Percentiles rank a stretch among this genome's conserved stretches.
These are phyloP conservation scores for Liriodendron chinense DNA, from an alignment of 164 flowering plant species.

Conservation along the genomic window DNA sequence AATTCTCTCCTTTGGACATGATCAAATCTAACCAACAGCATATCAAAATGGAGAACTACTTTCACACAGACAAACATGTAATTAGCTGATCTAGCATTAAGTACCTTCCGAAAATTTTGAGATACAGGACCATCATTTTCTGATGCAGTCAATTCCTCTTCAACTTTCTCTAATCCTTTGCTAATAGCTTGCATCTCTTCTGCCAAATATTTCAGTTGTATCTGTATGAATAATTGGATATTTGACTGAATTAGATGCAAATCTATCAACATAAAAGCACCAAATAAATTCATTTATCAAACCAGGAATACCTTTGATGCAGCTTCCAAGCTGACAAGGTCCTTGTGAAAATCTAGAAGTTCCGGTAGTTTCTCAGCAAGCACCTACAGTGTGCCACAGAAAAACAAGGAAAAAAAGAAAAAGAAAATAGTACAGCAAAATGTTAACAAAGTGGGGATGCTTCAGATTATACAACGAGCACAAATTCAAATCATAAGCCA, in stretches of 20 bases:
- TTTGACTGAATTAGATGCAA: constrained; percentile 3
- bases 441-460: neutral
- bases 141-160: constrained; percentile 75
- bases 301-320: constrained; percentile 66
- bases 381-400: constrained; percentile 46
- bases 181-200: constrained; percentile 99
- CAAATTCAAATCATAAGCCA: too few relatives aligned
- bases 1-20: neutral
- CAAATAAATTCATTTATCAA: neutral
- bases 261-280: neutral
- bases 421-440: neutral
- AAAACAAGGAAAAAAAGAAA: neutral
- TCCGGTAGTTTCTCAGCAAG: constrained; percentile 85
- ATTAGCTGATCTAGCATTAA: neutral
- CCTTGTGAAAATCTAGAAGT: constrained; percentile 80
- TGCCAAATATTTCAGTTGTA: constrained; percentile 87
- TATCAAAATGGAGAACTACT: neutral
- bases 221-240: constrained; percentile 39
- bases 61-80: neutral
- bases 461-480: too few relatives aligned
- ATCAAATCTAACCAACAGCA: neutral
- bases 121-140: constrained; percentile 93
- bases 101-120: constrained; percentile 64
- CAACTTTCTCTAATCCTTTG: constrained; percentile 95
- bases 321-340: constrained; percentile 78